phyloP scores from a whole-genome alignment of 441 rosid species.

The Dalechampia spathulata region DNA sequence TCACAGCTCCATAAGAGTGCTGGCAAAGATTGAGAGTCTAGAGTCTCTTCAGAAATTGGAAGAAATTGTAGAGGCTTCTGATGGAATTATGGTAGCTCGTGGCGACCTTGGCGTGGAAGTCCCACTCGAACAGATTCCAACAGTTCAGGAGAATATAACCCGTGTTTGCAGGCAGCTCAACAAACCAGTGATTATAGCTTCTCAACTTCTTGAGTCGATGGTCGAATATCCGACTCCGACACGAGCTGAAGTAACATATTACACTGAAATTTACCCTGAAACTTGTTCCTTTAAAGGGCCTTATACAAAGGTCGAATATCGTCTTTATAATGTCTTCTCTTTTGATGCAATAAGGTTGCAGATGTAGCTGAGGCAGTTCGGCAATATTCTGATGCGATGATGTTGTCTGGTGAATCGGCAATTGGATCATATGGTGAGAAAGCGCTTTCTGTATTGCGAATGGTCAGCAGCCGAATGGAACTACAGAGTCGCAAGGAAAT shows the following conservation, averaged over 20 bases:
- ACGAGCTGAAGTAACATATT: conserved; percentile 53
- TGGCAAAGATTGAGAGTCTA: conserved; percentile 70
- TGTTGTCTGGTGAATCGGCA: conserved; percentile 78
- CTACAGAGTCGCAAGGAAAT: conserved; percentile 50
- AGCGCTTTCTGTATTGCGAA: conserved; percentile 52
- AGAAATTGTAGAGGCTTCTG: conserved; percentile 61
- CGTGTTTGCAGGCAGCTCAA: conserved; percentile 49
- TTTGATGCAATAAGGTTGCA: conserved; percentile 43
- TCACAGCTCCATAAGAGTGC: conserved; percentile 44
- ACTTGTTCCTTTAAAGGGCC: not conserved
- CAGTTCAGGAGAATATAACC: conserved; percentile 54
- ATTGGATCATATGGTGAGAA: conserved; percentile 54
- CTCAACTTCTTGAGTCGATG: conserved; percentile 77
- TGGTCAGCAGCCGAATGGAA: conserved; percentile 63
- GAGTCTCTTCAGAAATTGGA: conserved; percentile 56
- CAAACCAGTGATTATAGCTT: conserved; percentile 73
- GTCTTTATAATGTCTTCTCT: conserved; percentile 1
- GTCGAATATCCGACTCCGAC: conserved; percentile 76
- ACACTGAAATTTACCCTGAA: not conserved
- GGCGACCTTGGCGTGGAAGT: conserved; percentile 77
- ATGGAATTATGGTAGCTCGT: conserved; percentile 75
- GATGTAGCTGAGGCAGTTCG: conserved; percentile 75
- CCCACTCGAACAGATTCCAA: conserved; percentile 68
- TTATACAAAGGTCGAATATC: not conserved
- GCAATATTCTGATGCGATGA: conserved; percentile 65